Base-by-base conservation (phyloP, 2,329 filamentous ascomycete genomes). In the Penicillium sp. region DNA sequence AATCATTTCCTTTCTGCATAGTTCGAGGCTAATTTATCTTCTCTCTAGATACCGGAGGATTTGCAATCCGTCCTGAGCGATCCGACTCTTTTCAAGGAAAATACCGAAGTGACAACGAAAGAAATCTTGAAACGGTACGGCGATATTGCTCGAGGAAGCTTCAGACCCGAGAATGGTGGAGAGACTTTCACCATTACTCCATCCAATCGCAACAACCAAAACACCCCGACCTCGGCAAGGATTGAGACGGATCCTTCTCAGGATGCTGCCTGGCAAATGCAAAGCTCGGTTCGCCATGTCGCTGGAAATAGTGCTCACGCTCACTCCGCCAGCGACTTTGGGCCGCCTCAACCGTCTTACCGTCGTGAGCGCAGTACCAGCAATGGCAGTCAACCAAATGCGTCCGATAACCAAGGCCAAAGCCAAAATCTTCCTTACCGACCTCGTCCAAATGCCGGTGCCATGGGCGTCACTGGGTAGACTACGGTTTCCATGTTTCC, bases 81-180 rank as follows among this genome's bases (percentile, higher is more conserved):
- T 70, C 86, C 86, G 4, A 82, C 83, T 21, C 83, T 96, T 47
- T 93, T 95, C 73, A 90, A 86, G 69, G 88, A 85, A 65, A 86
- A 82, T 58, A 86, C 88, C 42, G 93, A 99, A 54, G 86, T 96
- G 57, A 96, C 93, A 1, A 95, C 92, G 6, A 99, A 99, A 72
- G 94, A 99, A 66, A 97, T 99, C 49, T 81, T 99, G 47, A 95
- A 93, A 70, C 85, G 90, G 51, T 96, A 95, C 73, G 91, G 91
- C 45, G 90, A 95, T 66, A 87, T 94, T 57, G 85, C 75, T 74
- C 88, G 77, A 76, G 82, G 75, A 74, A 78, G 72, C 83, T 85
- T 73, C 74, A 85, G 67, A 75, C 63, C 69, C 21, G 81, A 70
- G 60, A 71, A 70, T 76, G 79, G 67, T 76, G 79, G 72, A 76